A percentile compares a stretch with the other conserved stretches of the same genome.
Evolutionary conservation across 2,329 filamentous ascomycete species (phyloP).

Genomic region (Fusarium metavorans): DNA sequence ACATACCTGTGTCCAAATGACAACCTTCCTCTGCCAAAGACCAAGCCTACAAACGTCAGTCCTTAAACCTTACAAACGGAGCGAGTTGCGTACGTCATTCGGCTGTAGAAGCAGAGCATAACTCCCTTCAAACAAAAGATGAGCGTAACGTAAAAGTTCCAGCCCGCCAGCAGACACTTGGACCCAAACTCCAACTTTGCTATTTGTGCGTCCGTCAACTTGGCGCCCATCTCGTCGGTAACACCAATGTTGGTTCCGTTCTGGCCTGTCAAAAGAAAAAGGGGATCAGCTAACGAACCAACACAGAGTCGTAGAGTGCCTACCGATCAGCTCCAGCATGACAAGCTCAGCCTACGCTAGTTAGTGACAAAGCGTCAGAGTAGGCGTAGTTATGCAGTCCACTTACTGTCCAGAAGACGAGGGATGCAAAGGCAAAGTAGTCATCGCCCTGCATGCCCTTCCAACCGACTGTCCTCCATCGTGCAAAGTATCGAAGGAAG

Average conservation of each 20-base stretch:
- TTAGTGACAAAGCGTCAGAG: neutral
- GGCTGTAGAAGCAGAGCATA: slow-evolving; percentile 57
- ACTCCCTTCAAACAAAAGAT: slow-evolving; percentile 58
- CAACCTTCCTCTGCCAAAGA: slow-evolving; percentile 52
- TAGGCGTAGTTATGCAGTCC: no score
- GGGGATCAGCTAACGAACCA: slow-evolving; percentile 18
- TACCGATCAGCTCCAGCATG: slow-evolving; percentile 52
- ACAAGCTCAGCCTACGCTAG: slow-evolving; percentile 40
- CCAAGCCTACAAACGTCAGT: slow-evolving; percentile 47
- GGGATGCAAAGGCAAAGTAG: slow-evolving; percentile 51
- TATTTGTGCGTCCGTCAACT: slow-evolving; percentile 47
- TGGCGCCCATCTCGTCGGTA: slow-evolving; percentile 46
- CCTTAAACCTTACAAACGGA: neutral
- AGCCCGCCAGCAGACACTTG: slow-evolving; percentile 51
- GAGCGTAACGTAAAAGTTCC: slow-evolving; percentile 56
- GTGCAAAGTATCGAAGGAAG: slow-evolving; percentile 53
- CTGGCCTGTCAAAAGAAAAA: slow-evolving; percentile 45
- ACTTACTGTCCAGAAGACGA: slow-evolving; percentile 55
- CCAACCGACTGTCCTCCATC: slow-evolving; percentile 54
- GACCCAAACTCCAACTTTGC: slow-evolving; percentile 48
- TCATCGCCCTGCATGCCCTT: slow-evolving; percentile 58
- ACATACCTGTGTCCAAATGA: slow-evolving; percentile 49
- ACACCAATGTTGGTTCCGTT: slow-evolving; percentile 55
- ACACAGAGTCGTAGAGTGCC: slow-evolving; percentile 8
- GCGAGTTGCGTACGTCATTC: slow-evolving; percentile 53